Conservation (phyloP, 2,329 filamentous ascomycete genomes). For the Penicillium sp. region DNA sequence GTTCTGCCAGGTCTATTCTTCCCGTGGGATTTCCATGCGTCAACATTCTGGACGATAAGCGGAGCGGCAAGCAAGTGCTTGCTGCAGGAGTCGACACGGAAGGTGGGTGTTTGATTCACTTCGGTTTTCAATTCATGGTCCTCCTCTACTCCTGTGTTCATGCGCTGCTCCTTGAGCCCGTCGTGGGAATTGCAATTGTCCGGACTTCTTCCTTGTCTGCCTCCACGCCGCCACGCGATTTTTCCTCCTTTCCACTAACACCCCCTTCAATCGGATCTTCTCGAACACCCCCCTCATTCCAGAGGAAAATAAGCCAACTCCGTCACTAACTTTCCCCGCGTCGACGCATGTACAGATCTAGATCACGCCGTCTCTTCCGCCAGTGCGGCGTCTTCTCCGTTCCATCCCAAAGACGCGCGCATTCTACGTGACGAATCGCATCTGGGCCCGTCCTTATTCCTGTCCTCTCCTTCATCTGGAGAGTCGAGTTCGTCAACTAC, state of each 20-base stretch:
- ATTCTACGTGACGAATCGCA: conserved; percentile 39
- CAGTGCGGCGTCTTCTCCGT: conserved; percentile 46
- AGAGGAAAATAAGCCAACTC: not conserved
- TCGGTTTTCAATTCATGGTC: conserved; percentile 19
- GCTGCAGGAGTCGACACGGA: conserved; percentile 56
- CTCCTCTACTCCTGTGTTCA: conserved; percentile 5
- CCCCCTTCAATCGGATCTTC: conserved; percentile 17
- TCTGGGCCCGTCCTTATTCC: conserved; percentile 39
- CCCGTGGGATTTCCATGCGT: conserved; percentile 52
- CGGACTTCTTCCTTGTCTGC: not conserved
- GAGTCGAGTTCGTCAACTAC: conserved; percentile 45
- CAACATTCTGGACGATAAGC: conserved; percentile 53
- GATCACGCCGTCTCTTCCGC: conserved; percentile 45
- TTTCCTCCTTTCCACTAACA: not conserved
- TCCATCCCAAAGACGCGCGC: conserved; percentile 36
- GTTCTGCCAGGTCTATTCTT: conserved; percentile 38
- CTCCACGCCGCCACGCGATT: conserved; percentile 29
- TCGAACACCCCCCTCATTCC: conserved; percentile 16
- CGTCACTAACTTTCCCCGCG: conserved; percentile 18
- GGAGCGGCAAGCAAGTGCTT: conserved; percentile 56
- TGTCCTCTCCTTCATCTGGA: conserved; percentile 45
- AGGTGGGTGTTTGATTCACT: conserved; percentile 42
- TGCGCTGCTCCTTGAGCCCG: not conserved
- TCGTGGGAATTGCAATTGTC: conserved; percentile 16
- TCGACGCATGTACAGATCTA: conserved; percentile 42